Evolutionary conservation across 176 grass and related monocot genomes (phyloP), one percentile per base, ranked within the genome.

Genomic region (Eragrostis nindensis): DNA sequence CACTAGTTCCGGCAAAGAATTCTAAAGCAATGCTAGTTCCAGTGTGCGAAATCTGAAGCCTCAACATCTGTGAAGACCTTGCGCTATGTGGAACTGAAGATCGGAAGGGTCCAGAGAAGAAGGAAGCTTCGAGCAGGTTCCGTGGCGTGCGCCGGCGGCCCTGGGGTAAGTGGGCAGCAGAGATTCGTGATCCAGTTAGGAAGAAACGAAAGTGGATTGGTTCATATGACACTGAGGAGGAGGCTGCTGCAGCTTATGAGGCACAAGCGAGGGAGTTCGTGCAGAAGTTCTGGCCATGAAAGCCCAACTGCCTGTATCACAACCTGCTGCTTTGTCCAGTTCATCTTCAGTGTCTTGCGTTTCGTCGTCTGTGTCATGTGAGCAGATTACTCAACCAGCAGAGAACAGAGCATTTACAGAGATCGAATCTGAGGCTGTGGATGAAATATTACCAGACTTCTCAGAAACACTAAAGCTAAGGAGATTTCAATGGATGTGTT

Each of bases 141-240:
- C 76, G 81, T 29, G 89, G 89, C 54, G 85, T 87, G 63, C 85
- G 77, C 22, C 68, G n/a, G 66, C 42, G 89, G 54, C 2, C 65
- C 19, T 91, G 81, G 81, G 89, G 89, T 36, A 54, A 44, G 44
- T 91, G 89, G 89, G 89, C 82, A 22, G 85, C 89, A 0, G 89
- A 91, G 77, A 91, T 91, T 45, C 85, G 85, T 21, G 89, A 91
- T 70, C 89, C 89, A 13, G 27, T 91, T 25, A 80, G 67, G 15
- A 84, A 84, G 39, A 59, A 62, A 6, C 66, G 89, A 8, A 42
- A 44, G 21, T 91, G 89, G 89, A 76, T 91, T 11, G 85, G 89
- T n/a, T 74, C 89, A 27, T 91, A 77, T 68, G 18, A 8, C 43
- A 73, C 81, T 9, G 89, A 87, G 81, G 89, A 87, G 85, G 85